Evolutionary conservation across 805 yeast genomes (phyloP), one percentile per base, ranked within the genome.

Genomic region (Ogataea methylovora): DNA sequence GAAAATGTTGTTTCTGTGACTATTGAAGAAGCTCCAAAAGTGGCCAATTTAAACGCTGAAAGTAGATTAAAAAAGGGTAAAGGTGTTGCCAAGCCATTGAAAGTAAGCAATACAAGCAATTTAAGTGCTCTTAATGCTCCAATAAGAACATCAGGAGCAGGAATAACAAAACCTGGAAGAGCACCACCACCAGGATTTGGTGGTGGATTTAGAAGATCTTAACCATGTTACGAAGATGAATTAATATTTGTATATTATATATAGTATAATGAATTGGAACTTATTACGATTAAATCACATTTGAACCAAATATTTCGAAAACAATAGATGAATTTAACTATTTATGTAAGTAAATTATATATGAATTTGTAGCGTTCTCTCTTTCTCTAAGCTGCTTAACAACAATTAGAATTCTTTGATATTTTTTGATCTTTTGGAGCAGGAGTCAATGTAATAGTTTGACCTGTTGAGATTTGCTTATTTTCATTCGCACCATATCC

Each of bases 381-480:
- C n/a, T n/a, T n/a, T n/a, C n/a, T n/a, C 5, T 22, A 16, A 22
- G 10, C 5, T 2, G 15, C 9, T 50, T 63, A 86, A 66, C 95
- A 86, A 64, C 96, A 86, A 51, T 64, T 63, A 18, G 72, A 63
- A 51, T 66, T 70, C 56, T 76, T 79, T 42, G 70, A 65, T 37
- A 67, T 56, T 52, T 68, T 70, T 54, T 78, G 78, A 49, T 84
- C 88, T 51, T 83, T 85, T 33, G 96, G 96, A 40, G 94, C 83
- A 30, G 94, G 97, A 4, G 97, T 85, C 58, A 90, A 79, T 42
- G 84, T 76, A 56, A 90, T 88, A 18, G 96, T 87, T 46, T 90
- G 94, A 17, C 97, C 96, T 45, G 73, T 76, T 30, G 83, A 75
- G 19, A 52, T 42, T 37, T 90, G 87, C 52, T 73, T 77, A 44